Base-by-base conservation (phyloP, 495 filamentous ascomycete species). In the Collariella sp. region DNA sequence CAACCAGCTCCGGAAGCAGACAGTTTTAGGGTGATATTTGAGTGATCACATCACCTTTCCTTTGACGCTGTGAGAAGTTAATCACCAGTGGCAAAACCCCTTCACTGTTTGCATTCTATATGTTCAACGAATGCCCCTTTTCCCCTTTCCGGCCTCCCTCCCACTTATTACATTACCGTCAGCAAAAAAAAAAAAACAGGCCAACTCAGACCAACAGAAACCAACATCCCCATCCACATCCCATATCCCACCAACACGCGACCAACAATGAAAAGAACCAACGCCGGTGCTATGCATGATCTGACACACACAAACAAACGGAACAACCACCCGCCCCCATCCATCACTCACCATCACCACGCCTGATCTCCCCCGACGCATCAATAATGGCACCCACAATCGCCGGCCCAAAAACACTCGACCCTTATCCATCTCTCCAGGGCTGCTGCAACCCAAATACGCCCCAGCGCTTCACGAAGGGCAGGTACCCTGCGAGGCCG, bases 391-490 rank as follows among this genome's bases (percentile, higher is more conserved):
- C 80, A 3, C 93, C 93, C 1, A 97, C 94, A 63, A 98, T 91
- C 3, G 88, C 85, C 5, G 93, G 93, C 0, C 93, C 93, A 66
- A 98, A 96, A 16, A 98, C 75, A 63, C 87, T 93, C 7, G 87
- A 93, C 19, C 93, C 93, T 69, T 98, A 65, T 93, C 97, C 89
- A 98, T 96, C 65, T 98, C 93, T n/a, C 89, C 90, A 95, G 11
- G 86, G 86, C 59, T 89, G 84, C 62, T 95, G 91, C 23, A 98
- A 77, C 4, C 93, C 93, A 33, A 91, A 72, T 12, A 86, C 79
- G 0, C 91, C 91, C 64, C 84, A 77, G 19, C 74, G 73, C 61
- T 82, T 74, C 51, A 98, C 79, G 6, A 88, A 82, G 2, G 91
- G 89, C 19, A 97, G 76, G 63, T 91, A 98, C 0, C 91, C 91